phyloP scores from a whole-genome alignment of 192 early-diverging fungal genomes.

The Backusella mclennaniae region DNA sequence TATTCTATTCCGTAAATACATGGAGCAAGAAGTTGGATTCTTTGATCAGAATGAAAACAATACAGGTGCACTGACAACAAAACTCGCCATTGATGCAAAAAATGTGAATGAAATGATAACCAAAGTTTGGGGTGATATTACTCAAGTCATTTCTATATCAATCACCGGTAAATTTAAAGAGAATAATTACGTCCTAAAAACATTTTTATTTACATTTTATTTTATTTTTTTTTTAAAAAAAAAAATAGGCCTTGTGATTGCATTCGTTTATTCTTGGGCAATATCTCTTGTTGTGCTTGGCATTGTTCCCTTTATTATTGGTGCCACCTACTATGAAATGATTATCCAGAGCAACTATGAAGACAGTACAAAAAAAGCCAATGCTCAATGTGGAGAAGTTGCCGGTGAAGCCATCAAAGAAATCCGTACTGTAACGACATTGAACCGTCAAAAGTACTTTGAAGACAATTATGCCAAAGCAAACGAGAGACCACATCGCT shows the following conservation, averaged over 20 bases:
- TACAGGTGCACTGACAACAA: conserved; percentile 74
- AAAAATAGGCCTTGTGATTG: conserved; percentile 39
- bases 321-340: conserved; percentile 50
- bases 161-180: conserved; percentile 11
- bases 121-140: conserved; percentile 40
- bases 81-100: conserved; percentile 75
- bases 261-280: conserved; percentile 76
- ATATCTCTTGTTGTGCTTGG: conserved; percentile 76
- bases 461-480: conserved; percentile 59
- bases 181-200: too few relatives aligned
- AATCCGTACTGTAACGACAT: conserved; percentile 83
- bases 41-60: conserved; percentile 76
- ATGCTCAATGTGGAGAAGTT: conserved; percentile 76
- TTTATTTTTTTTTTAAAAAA: too few relatives aligned
- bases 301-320: conserved; percentile 54
- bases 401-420: conserved; percentile 81
- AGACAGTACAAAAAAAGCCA: conserved; percentile 63
- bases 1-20: conserved; percentile 62
- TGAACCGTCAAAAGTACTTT: conserved; percentile 72
- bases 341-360: conserved; percentile 49
- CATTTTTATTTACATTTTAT: too few relatives aligned
- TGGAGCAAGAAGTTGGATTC: conserved; percentile 82
- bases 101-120: conserved; percentile 52
- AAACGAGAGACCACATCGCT: conserved; percentile 66
- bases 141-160: conserved; percentile 17